A percentile compares a stretch with the other conserved stretches of the same genome.
These are phyloP conservation scores for Fusarium avenaceum DNA, from an alignment of 2,329 filamentous ascomycete species.

Conservation along the genomic window DNA sequence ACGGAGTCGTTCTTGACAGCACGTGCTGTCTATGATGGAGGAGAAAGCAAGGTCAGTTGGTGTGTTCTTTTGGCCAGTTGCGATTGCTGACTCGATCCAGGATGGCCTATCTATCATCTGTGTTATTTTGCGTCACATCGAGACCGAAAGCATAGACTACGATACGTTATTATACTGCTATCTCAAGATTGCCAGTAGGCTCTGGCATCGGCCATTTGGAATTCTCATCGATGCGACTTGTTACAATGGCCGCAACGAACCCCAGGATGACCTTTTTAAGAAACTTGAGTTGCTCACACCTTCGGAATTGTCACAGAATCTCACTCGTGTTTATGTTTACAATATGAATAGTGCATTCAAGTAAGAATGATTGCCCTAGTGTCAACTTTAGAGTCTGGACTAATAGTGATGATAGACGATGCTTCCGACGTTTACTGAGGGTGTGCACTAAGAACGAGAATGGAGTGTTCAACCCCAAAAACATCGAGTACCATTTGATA, in stretches of 20 bases:
- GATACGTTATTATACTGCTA: conserved; percentile 77
- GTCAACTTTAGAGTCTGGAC: background rate
- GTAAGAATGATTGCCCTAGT: conserved; percentile 52
- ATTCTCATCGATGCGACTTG: conserved; percentile 78
- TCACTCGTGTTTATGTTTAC: conserved; percentile 75
- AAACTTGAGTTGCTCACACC: conserved; percentile 74
- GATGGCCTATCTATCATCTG: conserved; percentile 78
- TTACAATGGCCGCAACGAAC: conserved; percentile 76
- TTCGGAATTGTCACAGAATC: conserved; percentile 69
- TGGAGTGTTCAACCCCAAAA: conserved; percentile 72
- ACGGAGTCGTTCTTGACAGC: conserved; percentile 74
- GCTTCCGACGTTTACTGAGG: conserved; percentile 73
- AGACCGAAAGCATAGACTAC: conserved; percentile 74
- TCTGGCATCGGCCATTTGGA: conserved; percentile 78
- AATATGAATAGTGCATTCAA: conserved; percentile 80
- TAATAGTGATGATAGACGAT: conserved; percentile 61
- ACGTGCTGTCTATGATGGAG: conserved; percentile 77
- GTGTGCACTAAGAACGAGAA: conserved; percentile 71
- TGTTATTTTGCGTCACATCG: conserved; percentile 76
- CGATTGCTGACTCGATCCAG: conserved; percentile 52
- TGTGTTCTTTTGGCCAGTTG: background rate
- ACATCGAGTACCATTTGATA: conserved; percentile 75
- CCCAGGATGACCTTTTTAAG: conserved; percentile 74
- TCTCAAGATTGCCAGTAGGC: conserved; percentile 77
- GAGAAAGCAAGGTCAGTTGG: conserved; percentile 72